Evolutionary conservation across 768 basidiomycete species (phyloP).

Genomic region (Mrakia hoshinonis): DNA sequence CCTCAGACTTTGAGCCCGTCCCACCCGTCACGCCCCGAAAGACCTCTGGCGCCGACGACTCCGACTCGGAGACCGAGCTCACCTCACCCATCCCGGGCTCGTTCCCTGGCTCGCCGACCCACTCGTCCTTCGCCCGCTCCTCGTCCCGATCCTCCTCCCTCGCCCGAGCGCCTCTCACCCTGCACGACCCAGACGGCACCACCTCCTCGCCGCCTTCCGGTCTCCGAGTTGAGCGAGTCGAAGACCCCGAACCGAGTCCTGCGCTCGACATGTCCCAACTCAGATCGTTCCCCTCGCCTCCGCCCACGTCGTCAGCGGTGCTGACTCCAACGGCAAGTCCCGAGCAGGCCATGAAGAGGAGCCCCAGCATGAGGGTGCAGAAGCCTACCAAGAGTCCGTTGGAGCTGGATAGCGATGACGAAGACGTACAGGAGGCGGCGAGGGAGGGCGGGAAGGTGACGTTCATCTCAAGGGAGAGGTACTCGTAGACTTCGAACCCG

Average conservation of each 20-base stretch:
- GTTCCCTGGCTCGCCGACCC: conserved; percentile 9
- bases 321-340: background rate
- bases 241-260: background rate
- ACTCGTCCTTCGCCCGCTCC: conserved; percentile 3
- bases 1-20: background rate
- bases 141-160: background rate
- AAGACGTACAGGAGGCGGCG: background rate
- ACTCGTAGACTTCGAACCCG: background rate
- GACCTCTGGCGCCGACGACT: background rate
- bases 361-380: background rate
- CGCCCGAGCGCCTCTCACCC: background rate
- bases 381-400: background rate
- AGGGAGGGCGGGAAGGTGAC: background rate
- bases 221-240: background rate
- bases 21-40: background rate
- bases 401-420: background rate
- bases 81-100: conserved; percentile 9
- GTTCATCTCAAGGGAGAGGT: conserved; percentile 8
- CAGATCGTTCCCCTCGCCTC: background rate
- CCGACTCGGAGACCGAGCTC: conserved; percentile 1
- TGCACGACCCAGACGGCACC: background rate
- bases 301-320: background rate
- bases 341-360: background rate
- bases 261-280: background rate
- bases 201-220: background rate